A percentile compares a stretch with the other conserved stretches of the same genome.
Evolutionary conservation across 805 yeast species (phyloP).

Genomic region (Ogataea pini): DNA sequence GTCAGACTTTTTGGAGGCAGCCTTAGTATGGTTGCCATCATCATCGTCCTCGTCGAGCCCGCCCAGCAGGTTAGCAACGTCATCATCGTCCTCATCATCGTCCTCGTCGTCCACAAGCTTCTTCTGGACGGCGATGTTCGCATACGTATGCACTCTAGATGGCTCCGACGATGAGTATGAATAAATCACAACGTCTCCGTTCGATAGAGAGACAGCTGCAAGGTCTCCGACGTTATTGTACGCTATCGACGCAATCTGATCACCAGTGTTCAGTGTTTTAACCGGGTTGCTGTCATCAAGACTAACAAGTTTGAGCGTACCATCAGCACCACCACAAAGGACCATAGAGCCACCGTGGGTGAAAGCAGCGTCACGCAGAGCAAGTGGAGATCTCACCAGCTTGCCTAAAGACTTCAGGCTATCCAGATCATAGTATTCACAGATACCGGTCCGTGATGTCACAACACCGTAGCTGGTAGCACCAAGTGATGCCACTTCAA

Average conservation of each 20-base stretch:
- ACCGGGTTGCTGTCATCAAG: constrained; percentile 36
- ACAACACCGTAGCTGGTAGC: constrained; percentile 29
- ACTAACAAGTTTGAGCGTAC: constrained; percentile 52
- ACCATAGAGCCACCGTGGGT: constrained; percentile 62
- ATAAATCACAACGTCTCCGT: constrained; percentile 58
- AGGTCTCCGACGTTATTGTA: constrained; percentile 60
- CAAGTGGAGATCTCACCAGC: constrained; percentile 44
- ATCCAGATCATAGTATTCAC: constrained; percentile 41
- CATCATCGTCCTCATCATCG: constrained; percentile 40
- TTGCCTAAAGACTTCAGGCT: constrained; percentile 31
- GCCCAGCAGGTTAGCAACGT: constrained; percentile 40
- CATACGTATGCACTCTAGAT: constrained; percentile 46
- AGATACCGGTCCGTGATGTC: constrained; percentile 45
- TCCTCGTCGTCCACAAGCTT: constrained; percentile 37
- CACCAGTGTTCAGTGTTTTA: constrained; percentile 43
- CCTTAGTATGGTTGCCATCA: neutral
- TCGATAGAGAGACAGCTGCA: constrained; percentile 56
- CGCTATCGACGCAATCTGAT: constrained; percentile 56
- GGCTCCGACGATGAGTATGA: constrained; percentile 59
- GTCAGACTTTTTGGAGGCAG: constrained; percentile 35
- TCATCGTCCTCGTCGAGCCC: constrained; percentile 35
- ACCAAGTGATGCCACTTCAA: constrained; percentile 30
- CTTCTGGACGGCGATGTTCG: constrained; percentile 41
- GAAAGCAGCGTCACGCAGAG: constrained; percentile 53
- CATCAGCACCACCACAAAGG: constrained; percentile 68